A percentile compares a stretch with the other conserved stretches of the same genome.
Conservation (phyloP, 148 eudicot species). For the Beta vulgaris region DNA sequence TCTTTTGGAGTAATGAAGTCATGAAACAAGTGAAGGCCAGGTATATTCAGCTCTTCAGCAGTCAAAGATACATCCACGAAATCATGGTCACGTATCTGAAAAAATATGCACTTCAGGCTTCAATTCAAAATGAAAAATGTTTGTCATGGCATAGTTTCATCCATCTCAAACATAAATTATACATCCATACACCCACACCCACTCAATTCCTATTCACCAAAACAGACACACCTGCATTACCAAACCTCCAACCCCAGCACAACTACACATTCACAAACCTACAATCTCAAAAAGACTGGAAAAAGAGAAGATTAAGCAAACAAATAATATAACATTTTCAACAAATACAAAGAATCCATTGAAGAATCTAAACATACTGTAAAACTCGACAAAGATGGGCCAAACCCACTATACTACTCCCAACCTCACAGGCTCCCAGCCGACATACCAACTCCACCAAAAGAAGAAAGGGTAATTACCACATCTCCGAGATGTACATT, state of each 20-base stretch:
- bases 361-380: too few relatives aligned
- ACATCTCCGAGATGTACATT: too few relatives aligned
- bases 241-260: not conserved
- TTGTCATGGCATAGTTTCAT: not conserved
- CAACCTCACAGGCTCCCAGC: too few relatives aligned
- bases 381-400: too few relatives aligned
- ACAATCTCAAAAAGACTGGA: too few relatives aligned
- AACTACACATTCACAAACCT: not conserved
- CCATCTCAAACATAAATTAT: not conserved
- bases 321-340: too few relatives aligned
- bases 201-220: not conserved
- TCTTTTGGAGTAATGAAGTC: slow-evolving; percentile 71
- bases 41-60: slow-evolving; percentile 72
- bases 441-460: too few relatives aligned
- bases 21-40: slow-evolving; percentile 74
- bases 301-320: too few relatives aligned
- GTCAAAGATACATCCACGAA: slow-evolving; percentile 58
- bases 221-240: not conserved
- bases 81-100: slow-evolving; percentile 48
- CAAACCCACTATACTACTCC: too few relatives aligned
- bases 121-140: not conserved
- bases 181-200: not conserved
- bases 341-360: too few relatives aligned
- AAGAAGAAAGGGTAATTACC: too few relatives aligned
- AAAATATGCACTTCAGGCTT: slow-evolving; percentile 16